Evolutionary conservation across 2,329 filamentous ascomycete genomes (phyloP).

Genomic region (Aspergillus sergii): DNA sequence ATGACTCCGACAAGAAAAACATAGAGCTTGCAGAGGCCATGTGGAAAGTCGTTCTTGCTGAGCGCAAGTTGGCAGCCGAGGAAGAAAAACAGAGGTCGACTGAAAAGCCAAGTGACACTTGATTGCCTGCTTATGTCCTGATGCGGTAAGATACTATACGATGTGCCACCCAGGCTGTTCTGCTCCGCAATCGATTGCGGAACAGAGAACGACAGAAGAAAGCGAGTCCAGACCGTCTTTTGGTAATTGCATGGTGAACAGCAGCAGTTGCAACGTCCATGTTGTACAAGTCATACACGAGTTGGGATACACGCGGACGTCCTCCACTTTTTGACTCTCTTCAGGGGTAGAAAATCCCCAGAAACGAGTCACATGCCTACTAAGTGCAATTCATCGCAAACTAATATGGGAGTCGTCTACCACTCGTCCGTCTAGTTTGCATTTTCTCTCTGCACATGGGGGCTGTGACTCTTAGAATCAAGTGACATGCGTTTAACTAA

Average conservation of each 20-base stretch:
- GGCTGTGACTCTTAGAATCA: too few species aligned
- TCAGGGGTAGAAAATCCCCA: background rate
- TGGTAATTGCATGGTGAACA: background rate
- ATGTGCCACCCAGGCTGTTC: background rate
- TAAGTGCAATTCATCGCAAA: background rate
- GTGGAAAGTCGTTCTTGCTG: slow-evolving; percentile 45
- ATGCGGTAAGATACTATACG: background rate
- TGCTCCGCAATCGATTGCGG: background rate
- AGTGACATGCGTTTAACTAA: background rate
- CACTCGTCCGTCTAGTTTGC: too few species aligned
- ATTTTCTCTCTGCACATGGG: background rate
- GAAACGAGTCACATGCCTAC: background rate
- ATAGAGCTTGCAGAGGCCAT: slow-evolving; percentile 35
- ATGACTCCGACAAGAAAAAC: slow-evolving; percentile 30
- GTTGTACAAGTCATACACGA: background rate
- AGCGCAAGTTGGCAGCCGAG: slow-evolving; percentile 38
- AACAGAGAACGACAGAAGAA: background rate
- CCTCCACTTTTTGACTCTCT: background rate
- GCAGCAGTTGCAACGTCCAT: background rate
- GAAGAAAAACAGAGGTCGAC: slow-evolving; percentile 24
- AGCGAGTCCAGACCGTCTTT: background rate
- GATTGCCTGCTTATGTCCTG: background rate
- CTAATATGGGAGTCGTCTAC: background rate
- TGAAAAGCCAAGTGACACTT: slow-evolving; percentile 6
- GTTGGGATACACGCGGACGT: background rate